Conservation (phyloP, 2,329 filamentous ascomycete species). For the Verticillium tricorpus region DNA sequence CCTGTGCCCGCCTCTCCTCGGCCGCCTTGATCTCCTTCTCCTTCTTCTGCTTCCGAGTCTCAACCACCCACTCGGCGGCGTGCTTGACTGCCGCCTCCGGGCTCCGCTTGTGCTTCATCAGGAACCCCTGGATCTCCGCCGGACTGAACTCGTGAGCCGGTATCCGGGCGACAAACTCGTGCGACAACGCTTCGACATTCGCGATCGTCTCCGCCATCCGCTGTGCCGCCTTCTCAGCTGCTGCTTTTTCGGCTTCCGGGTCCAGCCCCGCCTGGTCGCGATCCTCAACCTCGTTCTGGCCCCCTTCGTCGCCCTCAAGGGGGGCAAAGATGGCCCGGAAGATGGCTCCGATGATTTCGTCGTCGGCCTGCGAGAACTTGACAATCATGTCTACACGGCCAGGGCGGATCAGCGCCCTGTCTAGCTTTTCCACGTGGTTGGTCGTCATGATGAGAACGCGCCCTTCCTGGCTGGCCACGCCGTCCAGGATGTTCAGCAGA, state of each 20-base stretch:
- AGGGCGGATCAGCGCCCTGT: slow-evolving; percentile 58
- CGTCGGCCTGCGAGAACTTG: slow-evolving; percentile 51
- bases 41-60: slow-evolving; percentile 44
- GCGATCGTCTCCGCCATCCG: slow-evolving; percentile 29
- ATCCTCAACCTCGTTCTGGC: slow-evolving; percentile 12
- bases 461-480: slow-evolving; percentile 60
- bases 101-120: slow-evolving; percentile 51
- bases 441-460: slow-evolving; percentile 63
- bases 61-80: slow-evolving; percentile 43
- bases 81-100: slow-evolving; percentile 43
- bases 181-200: slow-evolving; percentile 40
- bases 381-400: slow-evolving; percentile 58
- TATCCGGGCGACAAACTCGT: slow-evolving; percentile 44
- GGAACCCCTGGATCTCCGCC: slow-evolving; percentile 55
- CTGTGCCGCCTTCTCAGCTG: slow-evolving; percentile 25
- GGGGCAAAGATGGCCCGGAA: slow-evolving; percentile 55
- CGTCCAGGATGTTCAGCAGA: slow-evolving; percentile 76
- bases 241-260: slow-evolving; percentile 17
- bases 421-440: slow-evolving; percentile 58
- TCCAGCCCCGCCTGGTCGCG: neutral
- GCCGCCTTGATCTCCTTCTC: slow-evolving; percentile 37
- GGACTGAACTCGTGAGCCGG: slow-evolving; percentile 54
- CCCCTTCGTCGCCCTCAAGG: slow-evolving; percentile 41
- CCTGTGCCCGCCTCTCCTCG: slow-evolving; percentile 33
- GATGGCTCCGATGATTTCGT: slow-evolving; percentile 46